Percentiles rank a stretch among this genome's conserved stretches.
phyloP scores from a whole-genome alignment of 1,284 basidiomycete species.

The Cystobasidiaceae sp. region DNA sequence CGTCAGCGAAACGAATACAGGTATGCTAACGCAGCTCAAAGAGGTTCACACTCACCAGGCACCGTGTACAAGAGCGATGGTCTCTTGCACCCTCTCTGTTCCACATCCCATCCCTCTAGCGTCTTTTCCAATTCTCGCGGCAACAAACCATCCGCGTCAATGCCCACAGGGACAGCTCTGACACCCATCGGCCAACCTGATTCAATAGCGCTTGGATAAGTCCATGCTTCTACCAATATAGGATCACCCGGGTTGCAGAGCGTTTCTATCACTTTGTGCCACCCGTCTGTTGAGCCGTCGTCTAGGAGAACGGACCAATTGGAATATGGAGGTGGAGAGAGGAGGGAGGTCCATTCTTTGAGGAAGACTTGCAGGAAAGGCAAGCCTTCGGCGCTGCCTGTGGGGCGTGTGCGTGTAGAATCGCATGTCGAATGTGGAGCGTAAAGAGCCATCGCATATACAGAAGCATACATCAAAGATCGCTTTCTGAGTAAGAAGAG shows the following conservation, averaged over 20 bases:
- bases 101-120: conserved; percentile 63
- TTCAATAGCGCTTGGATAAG: conserved; percentile 49
- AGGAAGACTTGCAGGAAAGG: conserved; percentile 55
- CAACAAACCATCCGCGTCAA: conserved; percentile 68
- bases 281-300: conserved; percentile 71
- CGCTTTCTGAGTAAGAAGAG: not conserved
- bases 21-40: not conserved
- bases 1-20: not conserved
- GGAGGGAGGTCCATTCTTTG: conserved; percentile 57
- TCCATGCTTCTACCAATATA: conserved; percentile 59
- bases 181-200: conserved; percentile 53
- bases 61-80: conserved; percentile 73
- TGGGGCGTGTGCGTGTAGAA: conserved; percentile 24
- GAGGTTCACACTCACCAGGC: conserved; percentile 44
- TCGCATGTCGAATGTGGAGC: not conserved
- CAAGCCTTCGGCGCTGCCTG: conserved; percentile 54
- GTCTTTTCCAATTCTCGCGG: conserved; percentile 58
- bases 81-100: conserved; percentile 54
- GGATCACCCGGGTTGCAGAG: conserved; percentile 69
- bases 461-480: not conserved
- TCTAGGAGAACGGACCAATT: conserved; percentile 61
- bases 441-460: not conserved
- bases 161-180: conserved; percentile 57
- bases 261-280: conserved; percentile 55
- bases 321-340: conserved; percentile 65